Conservation (phyloP, 352 stramenopile genomes). For the Phytophthora brassicae region DNA sequence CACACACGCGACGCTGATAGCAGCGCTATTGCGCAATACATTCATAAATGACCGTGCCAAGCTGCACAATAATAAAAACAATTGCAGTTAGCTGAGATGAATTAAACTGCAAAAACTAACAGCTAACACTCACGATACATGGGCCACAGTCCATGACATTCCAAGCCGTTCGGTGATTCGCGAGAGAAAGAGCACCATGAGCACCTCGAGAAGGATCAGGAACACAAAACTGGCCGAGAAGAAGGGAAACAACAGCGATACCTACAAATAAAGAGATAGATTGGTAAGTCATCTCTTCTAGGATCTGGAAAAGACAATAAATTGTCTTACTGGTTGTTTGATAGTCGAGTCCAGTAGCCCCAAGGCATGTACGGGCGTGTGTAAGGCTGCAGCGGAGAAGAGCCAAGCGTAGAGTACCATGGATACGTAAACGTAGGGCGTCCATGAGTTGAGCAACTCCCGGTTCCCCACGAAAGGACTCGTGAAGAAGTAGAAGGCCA, state of each 20-base stretch:
- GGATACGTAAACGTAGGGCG: constrained; percentile 86
- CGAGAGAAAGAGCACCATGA: constrained; percentile 66
- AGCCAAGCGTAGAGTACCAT: constrained; percentile 88
- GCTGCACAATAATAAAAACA: constrained; percentile 26
- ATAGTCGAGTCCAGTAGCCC: constrained; percentile 79
- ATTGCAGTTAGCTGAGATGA: background rate
- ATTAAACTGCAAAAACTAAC: background rate
- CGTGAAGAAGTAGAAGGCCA: constrained; percentile 90
- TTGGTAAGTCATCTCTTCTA: too few relatives aligned
- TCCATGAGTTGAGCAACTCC: constrained; percentile 85
- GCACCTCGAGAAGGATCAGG: constrained; percentile 67
- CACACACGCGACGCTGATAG: constrained; percentile 81
- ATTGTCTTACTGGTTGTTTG: constrained; percentile 71
- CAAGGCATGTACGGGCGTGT: constrained; percentile 72
- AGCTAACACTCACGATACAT: constrained; percentile 56
- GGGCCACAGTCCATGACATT: constrained; percentile 64
- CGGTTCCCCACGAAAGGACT: constrained; percentile 85
- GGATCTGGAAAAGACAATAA: background rate
- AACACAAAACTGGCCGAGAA: constrained; percentile 84
- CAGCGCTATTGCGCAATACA: constrained; percentile 79
- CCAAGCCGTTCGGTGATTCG: constrained; percentile 53
- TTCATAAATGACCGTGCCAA: constrained; percentile 78
- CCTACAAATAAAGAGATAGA: constrained; percentile 22
- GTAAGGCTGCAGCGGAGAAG: constrained; percentile 68
- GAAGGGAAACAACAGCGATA: constrained; percentile 85